Base-by-base conservation (phyloP, 129 eudicot genomes). In the Tagetes patula region DNA sequence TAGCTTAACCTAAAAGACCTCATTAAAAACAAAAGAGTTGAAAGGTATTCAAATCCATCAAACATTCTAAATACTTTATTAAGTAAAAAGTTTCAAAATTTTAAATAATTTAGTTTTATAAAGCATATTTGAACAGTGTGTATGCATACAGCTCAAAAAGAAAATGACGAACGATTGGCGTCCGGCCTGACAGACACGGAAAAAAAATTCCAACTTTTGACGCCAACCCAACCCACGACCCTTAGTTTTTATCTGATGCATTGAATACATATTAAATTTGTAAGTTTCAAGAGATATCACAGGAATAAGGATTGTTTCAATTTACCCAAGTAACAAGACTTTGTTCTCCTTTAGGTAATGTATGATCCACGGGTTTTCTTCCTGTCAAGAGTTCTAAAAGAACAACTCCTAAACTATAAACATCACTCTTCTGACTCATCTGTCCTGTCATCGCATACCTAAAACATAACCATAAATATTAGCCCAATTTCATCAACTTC, bases 331-430 rank as follows among this genome's bases (percentile, higher is more conserved):
- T 89, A 77, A 89, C 96, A 67, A 89, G 88, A 84, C 96, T 89
- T 27, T 89, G 96, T 70, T 89, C 87, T 45, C 96, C 96, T 84
- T 89, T 86, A 6, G 96, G 96, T 87, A 89, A 82, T 61, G 96
- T 89, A 62, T 89, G 91, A 74, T 89, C 96, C n/a, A 89, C 96
- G 6, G 96, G 91, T 48, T 86, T 89, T 79, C 96, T 80, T 58
- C 96, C 96, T 12, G 96, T 89, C 72, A 89, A 82, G 54, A 89
- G 87, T 72, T 86, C 96, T 52, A 88, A 69, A 72, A 88, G 89
- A 76, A 89, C 91, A 71, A 86, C 91, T 8, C 91, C 96, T 39
- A 86, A 86, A 86, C 91, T 89, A 74, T 88, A 88, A 69, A 88
- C 96, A 79, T 88, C 96, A 72, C 96, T 89, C 76, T 86, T 89